Evolutionary conservation across 1,284 basidiomycete species (phyloP).

Genomic region (Boletus sp.): DNA sequence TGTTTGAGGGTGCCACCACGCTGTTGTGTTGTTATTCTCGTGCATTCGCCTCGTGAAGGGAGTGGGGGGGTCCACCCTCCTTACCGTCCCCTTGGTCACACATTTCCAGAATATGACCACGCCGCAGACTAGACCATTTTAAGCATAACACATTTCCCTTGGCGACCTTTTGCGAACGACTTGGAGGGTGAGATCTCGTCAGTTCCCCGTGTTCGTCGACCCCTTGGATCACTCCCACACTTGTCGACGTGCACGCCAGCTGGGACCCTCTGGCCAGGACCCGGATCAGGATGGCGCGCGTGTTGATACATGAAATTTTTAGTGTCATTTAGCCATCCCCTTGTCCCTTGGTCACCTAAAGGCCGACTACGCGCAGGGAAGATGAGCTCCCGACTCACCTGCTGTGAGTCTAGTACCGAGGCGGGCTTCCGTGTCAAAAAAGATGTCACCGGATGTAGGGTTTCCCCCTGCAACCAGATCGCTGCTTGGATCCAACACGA

Average conservation of each 20-base stretch:
- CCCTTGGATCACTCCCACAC: slow-evolving; percentile 25
- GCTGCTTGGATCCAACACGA: background rate
- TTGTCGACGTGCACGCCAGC: slow-evolving; percentile 10
- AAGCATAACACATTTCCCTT: slow-evolving; percentile 17
- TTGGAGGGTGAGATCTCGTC: slow-evolving; percentile 4
- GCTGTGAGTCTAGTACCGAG: background rate
- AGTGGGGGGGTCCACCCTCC: background rate
- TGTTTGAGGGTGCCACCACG: slow-evolving; percentile 1
- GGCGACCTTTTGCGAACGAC: background rate
- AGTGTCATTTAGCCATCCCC: background rate
- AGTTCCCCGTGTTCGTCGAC: slow-evolving; percentile 18
- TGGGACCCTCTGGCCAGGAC: slow-evolving; percentile 5
- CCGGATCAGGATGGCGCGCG: background rate
- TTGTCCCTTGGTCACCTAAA: slow-evolving; percentile 2
- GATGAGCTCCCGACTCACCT: background rate
- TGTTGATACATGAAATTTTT: slow-evolving; percentile 2
- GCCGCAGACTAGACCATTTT: slow-evolving; percentile 27
- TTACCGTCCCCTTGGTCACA: slow-evolving; percentile 4
- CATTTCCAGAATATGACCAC: slow-evolving; percentile 7
- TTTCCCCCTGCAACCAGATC: background rate
- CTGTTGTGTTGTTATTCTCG: slow-evolving; percentile 3
- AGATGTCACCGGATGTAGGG: background rate
- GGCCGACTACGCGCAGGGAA: slow-evolving; percentile 2
- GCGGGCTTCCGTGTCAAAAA: background rate
- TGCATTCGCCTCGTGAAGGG: background rate